These are phyloP conservation scores for Lindgomyces ingoldianus DNA, from an alignment of 495 filamentous ascomycete genomes.

Conservation along the genomic window DNA sequence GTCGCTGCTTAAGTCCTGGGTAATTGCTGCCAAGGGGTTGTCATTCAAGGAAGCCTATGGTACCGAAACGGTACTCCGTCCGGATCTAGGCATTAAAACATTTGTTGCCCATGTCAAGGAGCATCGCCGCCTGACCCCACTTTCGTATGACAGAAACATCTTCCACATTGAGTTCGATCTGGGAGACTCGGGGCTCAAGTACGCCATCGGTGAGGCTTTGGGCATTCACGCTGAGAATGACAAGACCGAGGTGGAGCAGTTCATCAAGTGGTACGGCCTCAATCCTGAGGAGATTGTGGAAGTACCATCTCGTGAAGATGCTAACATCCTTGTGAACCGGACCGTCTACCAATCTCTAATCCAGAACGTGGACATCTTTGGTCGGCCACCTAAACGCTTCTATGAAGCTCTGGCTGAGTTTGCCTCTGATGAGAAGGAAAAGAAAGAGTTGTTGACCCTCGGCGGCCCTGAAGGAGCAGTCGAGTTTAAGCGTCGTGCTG, in stretches of 20 bases:
- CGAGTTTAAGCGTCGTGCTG: constrained; percentile 91
- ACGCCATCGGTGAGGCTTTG: constrained; percentile 97
- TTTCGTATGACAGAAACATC: constrained; percentile 93
- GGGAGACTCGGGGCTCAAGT: constrained; percentile 82
- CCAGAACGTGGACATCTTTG: constrained; percentile 96
- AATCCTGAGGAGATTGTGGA: constrained; percentile 81
- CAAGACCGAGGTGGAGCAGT: constrained; percentile 70
- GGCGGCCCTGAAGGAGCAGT: constrained; percentile 80
- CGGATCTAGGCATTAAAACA: constrained; percentile 83
- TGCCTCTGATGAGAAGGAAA: constrained; percentile 78
- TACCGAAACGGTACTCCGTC: constrained; percentile 71
- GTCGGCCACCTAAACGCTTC: constrained; percentile 93
- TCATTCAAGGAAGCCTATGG: constrained; percentile 93
- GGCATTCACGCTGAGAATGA: constrained; percentile 96
- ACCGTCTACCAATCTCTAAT: constrained; percentile 90
- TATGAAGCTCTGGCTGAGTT: constrained; percentile 91
- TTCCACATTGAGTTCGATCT: constrained; percentile 99
- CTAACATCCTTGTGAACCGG: constrained; percentile 75
- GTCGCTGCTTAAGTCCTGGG: constrained; percentile 69
- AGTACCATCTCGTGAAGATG: constrained; percentile 82
- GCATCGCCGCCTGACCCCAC: constrained; percentile 86
- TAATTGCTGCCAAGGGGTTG: constrained; percentile 80
- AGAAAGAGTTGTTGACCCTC: constrained; percentile 73
- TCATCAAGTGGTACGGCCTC: constrained; percentile 87
- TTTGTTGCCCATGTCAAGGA: constrained; percentile 88